Conservation (phyloP, 2,329 filamentous ascomycete species). For the Aspergillus bombycis region DNA sequence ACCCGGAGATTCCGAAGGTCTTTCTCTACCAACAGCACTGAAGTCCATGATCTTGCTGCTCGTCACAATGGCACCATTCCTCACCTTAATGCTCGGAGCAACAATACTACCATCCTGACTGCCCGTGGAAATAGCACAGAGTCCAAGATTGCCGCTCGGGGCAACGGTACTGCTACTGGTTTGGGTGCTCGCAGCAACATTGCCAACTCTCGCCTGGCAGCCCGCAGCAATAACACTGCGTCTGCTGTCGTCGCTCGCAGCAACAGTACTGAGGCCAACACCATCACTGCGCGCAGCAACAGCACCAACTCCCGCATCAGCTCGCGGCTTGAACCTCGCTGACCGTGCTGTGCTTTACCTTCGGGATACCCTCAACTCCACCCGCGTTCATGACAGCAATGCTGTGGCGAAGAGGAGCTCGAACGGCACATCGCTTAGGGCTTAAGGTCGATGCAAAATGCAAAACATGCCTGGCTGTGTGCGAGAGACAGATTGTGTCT, state of each 20-base stretch:
- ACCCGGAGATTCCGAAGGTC: conserved; percentile 2
- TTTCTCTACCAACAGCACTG: conserved; percentile 11
- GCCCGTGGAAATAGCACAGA: conserved; percentile 2
- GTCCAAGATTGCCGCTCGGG: not conserved
- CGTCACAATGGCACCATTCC: conserved; percentile 8
- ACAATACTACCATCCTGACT: not conserved
- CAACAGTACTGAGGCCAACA: conserved; percentile 7
- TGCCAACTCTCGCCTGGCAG: not conserved
- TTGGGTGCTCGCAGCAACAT: conserved; percentile 5
- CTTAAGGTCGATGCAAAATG: not conserved
- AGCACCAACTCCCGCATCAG: conserved; percentile 8
- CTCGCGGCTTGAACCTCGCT: conserved; percentile 12
- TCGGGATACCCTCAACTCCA: conserved; percentile 16
- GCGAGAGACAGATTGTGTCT: not conserved
- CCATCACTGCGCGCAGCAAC: conserved; percentile 1
- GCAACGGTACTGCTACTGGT: not conserved
- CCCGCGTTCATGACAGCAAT: conserved; percentile 4
- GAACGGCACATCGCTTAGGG: conserved; percentile 15
- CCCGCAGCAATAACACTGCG: not conserved
- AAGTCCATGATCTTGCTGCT: conserved; percentile 1
- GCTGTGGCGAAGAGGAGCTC: conserved; percentile 3
- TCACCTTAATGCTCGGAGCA: conserved; percentile 5
- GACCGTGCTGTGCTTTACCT: conserved; percentile 9
- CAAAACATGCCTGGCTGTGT: not conserved
- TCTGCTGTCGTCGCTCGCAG: not conserved